Conservation (phyloP, 1,139 yeast species). For the Taiozyma onychis region DNA sequence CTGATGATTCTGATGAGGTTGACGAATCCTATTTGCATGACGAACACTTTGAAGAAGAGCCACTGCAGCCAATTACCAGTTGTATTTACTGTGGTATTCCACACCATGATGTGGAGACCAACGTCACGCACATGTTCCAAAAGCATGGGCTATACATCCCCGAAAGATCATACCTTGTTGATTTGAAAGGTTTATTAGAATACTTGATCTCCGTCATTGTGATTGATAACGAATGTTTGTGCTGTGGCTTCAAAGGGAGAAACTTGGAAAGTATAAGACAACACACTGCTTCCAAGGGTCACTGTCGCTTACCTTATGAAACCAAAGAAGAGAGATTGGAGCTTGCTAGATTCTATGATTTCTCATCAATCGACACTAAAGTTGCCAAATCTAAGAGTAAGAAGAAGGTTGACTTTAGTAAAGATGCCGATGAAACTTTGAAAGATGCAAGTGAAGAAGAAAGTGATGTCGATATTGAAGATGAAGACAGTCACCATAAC, state of each 20-base stretch:
- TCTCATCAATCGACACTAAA: constrained; percentile 54
- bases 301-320: constrained; percentile 87
- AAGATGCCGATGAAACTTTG: constrained; percentile 31
- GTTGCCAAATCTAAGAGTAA: constrained; percentile 18
- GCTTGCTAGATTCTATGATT: constrained; percentile 82
- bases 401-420: constrained; percentile 23
- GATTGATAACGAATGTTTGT: constrained; percentile 77
- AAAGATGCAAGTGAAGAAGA: constrained; percentile 31
- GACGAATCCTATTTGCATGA: constrained; percentile 30
- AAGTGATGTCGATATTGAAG: constrained; percentile 39
- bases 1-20: constrained; percentile 20
- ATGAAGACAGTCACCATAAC: constrained; percentile 29
- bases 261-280: constrained; percentile 84
- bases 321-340: constrained; percentile 73
- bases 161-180: constrained; percentile 63
- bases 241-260: constrained; percentile 80
- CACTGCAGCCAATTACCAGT: constrained; percentile 26
- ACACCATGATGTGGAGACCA: constrained; percentile 47
- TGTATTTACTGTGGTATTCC: constrained; percentile 41
- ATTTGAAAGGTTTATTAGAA: constrained; percentile 63
- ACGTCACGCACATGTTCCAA: constrained; percentile 69
- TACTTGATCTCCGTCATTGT: constrained; percentile 83
- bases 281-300: constrained; percentile 82
- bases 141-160: constrained; percentile 85
- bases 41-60: constrained; percentile 26